A percentile compares a stretch with the other conserved stretches of the same genome.
These are phyloP conservation scores for Apiotrichum montevideense DNA, from an alignment of 1,284 basidiomycete species.

Conservation along the genomic window DNA sequence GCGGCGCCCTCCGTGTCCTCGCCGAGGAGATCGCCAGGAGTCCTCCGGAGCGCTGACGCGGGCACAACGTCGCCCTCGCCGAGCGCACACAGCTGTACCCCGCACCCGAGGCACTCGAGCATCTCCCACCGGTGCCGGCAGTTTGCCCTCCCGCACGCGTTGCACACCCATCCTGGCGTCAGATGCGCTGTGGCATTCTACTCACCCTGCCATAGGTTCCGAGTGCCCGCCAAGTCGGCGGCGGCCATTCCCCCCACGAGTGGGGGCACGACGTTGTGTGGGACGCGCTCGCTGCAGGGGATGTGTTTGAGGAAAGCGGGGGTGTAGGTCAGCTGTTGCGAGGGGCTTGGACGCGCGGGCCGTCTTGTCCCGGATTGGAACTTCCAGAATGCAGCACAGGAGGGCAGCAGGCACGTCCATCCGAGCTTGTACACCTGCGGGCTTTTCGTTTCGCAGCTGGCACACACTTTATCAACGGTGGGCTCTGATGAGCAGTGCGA, in stretches of 20 bases:
- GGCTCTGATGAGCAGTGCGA: too few species aligned
- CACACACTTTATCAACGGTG: constrained; percentile 10
- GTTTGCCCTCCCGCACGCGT: constrained; percentile 36
- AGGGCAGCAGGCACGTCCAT: constrained; percentile 28
- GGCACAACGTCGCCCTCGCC: constrained; percentile 5
- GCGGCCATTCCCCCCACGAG: neutral
- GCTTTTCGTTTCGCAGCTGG: constrained; percentile 11
- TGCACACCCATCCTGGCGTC: constrained; percentile 37
- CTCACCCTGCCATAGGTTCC: constrained; percentile 29
- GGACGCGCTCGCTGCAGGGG: constrained; percentile 10
- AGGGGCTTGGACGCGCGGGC: constrained; percentile 24
- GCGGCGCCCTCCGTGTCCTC: neutral
- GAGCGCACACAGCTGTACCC: constrained; percentile 1
- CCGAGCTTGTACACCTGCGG: constrained; percentile 33
- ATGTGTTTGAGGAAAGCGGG: constrained; percentile 22
- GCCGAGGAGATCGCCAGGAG: constrained; percentile 2
- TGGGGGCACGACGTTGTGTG: constrained; percentile 31
- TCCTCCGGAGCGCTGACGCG: neutral
- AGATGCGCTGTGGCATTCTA: neutral
- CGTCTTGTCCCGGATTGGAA: constrained; percentile 10
- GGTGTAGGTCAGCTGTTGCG: constrained; percentile 24
- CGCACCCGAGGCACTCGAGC: constrained; percentile 22
- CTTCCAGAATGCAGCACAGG: constrained; percentile 35
- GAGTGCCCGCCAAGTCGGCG: constrained; percentile 4
- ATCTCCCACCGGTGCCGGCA: constrained; percentile 40